Percentiles rank a stretch among this genome's conserved stretches.
Evolutionary conservation across 768 basidiomycete species (phyloP).

Genomic region (Cyclocybe aegerita): DNA sequence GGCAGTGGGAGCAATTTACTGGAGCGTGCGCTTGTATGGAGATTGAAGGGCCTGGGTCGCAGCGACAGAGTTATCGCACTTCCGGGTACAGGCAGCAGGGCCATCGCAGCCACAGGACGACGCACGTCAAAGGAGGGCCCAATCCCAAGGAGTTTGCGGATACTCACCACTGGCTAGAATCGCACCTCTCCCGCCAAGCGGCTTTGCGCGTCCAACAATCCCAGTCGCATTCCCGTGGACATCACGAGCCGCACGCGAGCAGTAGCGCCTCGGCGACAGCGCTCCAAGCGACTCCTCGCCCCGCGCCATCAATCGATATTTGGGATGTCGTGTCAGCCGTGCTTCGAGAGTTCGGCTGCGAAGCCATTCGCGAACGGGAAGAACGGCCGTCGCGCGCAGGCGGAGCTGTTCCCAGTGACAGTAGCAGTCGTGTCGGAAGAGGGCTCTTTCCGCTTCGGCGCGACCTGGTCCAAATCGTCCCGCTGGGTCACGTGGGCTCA

Average conservation of each 20-base stretch:
- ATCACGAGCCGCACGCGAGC: background rate
- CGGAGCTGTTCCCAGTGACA: background rate
- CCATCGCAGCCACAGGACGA: slow-evolving; percentile 1
- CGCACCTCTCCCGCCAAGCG: slow-evolving; percentile 40
- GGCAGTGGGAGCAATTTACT: slow-evolving; percentile 53
- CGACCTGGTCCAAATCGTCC: slow-evolving; percentile 12
- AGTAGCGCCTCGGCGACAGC: slow-evolving; percentile 1
- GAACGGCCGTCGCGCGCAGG: slow-evolving; percentile 3
- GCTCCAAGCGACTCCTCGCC: background rate
- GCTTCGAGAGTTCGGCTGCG: slow-evolving; percentile 44
- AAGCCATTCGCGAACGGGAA: slow-evolving; percentile 21
- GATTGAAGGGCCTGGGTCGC: slow-evolving; percentile 8
- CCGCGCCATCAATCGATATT: slow-evolving; percentile 23
- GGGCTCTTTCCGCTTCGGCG: slow-evolving; percentile 12
- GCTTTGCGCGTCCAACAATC: slow-evolving; percentile 24
- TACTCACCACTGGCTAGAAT: slow-evolving; percentile 45
- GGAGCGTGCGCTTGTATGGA: slow-evolving; percentile 46
- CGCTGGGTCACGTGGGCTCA: slow-evolving; percentile 5
- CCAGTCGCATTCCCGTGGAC: slow-evolving; percentile 11
- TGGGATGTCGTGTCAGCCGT: slow-evolving; percentile 43
- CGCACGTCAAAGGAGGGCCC: slow-evolving; percentile 5
- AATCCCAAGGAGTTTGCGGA: slow-evolving; percentile 35
- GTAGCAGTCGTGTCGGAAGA: slow-evolving; percentile 3
- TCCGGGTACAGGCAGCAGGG: slow-evolving; percentile 2
- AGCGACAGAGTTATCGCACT: slow-evolving; percentile 5